Evolutionary conservation across 257 asterid genomes (phyloP).

Genomic region (Solanum peruvianum): DNA sequence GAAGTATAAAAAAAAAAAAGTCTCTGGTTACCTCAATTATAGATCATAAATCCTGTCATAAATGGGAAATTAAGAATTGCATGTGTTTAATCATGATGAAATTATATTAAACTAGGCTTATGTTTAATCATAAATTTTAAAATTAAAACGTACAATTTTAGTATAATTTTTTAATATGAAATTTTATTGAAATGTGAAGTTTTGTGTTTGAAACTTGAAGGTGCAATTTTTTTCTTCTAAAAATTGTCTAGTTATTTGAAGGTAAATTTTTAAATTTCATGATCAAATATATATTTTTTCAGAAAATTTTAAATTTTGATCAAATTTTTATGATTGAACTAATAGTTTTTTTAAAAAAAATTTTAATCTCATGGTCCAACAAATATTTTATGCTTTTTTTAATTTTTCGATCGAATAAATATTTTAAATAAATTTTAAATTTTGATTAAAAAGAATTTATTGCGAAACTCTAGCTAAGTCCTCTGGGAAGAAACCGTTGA

Average conservation of each 20-base stretch:
- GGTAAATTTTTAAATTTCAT: background rate
- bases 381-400: no score
- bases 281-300: background rate
- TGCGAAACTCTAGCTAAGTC: background rate
- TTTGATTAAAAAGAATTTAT: background rate
- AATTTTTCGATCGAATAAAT: no score
- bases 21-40: background rate
- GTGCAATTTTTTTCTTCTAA: background rate
- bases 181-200: background rate
- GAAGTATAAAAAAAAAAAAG: background rate
- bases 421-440: background rate
- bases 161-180: background rate
- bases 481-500: background rate
- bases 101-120: background rate
- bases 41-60: background rate
- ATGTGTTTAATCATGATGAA: background rate
- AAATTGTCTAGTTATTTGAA: background rate
- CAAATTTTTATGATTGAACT: background rate
- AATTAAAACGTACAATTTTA: background rate
- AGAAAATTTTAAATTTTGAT: no score
- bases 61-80: background rate
- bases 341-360: no score
- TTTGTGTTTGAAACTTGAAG: background rate
- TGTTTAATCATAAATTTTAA: background rate
- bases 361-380: no score